phyloP scores from a whole-genome alignment of 805 yeast species.

The Candida glaebosa region DNA sequence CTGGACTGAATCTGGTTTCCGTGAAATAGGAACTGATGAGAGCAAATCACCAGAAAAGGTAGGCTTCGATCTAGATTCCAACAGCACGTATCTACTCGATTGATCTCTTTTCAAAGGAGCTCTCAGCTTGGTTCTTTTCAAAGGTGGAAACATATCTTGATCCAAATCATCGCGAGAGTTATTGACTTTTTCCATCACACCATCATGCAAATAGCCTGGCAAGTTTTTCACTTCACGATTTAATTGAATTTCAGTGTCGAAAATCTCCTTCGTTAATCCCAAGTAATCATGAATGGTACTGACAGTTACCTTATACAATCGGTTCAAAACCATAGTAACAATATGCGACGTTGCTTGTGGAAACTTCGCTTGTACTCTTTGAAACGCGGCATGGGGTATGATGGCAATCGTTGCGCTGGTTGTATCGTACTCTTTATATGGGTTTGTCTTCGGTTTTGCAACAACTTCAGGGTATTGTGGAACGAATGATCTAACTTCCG shows the following conservation, averaged over 20 bases:
- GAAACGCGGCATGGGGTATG: slow-evolving; percentile 82
- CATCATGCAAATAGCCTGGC: slow-evolving; percentile 64
- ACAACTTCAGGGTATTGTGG: slow-evolving; percentile 41
- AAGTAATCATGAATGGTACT: slow-evolving; percentile 85
- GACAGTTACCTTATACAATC: slow-evolving; percentile 86
- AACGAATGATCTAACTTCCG: neutral
- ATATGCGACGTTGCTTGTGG: slow-evolving; percentile 93
- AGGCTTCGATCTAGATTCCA: slow-evolving; percentile 50
- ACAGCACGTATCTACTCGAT: slow-evolving; percentile 35
- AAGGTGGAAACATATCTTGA: neutral
- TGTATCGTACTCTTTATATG: slow-evolving; percentile 7
- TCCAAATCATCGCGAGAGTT: neutral
- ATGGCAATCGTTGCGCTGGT: slow-evolving; percentile 79
- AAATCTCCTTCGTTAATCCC: slow-evolving; percentile 78
- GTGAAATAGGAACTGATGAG: slow-evolving; percentile 72
- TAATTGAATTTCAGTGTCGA: slow-evolving; percentile 67
- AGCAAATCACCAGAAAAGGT: slow-evolving; percentile 83
- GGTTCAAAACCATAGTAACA: slow-evolving; percentile 84
- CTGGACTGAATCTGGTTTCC: slow-evolving; percentile 31
- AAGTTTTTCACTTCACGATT: slow-evolving; percentile 42
- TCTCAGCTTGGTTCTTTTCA: neutral
- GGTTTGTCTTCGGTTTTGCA: slow-evolving; percentile 58
- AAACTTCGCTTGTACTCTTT: slow-evolving; percentile 63
- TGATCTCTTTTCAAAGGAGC: slow-evolving; percentile 12
- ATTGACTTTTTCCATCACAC: slow-evolving; percentile 40